Evolutionary conservation across 495 filamentous ascomycete genomes (phyloP), one percentile per base, ranked within the genome.

Genomic region (Penicillium steckii): DNA sequence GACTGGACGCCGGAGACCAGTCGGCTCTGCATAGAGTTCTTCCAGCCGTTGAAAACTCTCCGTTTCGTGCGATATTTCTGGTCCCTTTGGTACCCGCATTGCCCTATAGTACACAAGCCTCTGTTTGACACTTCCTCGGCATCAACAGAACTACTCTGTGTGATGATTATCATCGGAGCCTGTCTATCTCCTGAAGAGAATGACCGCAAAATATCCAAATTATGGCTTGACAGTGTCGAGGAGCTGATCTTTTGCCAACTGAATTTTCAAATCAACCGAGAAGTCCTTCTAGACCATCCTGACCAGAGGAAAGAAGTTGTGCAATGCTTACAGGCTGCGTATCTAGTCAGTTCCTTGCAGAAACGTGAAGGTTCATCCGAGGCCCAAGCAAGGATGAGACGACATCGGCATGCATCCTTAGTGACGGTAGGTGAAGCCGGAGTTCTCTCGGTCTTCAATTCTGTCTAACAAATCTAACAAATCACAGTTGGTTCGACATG

Each of bases 31-130:
- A 38, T 21, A 6, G 26, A 24, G 0, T 59, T 61, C 41, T 64
- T 61, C 32, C 37, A 48, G 0, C 49, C 61, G 0, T 12, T 9
- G 22, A 64, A 61, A 18, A 59, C 59, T 10, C 35, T 48, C 15
- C 57, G 55, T 21, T 64, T 61, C 21, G 35, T 64, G 3, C 55
- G 48, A 13, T 61, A 61, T 19, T 64, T 64, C 52, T 64, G 61
- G 61, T 56, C 61, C 1, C 35, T 61, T 3, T 64, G 61, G 61
- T 64, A 64, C 27, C 61, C 61, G 2, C 55, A 59, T 26, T 61
- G 57, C 19, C 61, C 61, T 0, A 61, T 64, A n/a, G 52, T 64
- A 9, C 61, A 64, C 40, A 53, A 52, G 24, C 54, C 57, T 0
- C 52, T 54, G 0, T 64, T 64, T 17, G 35, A 64, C 35, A 15